phyloP scores from a whole-genome alignment of 2,329 filamentous ascomycete genomes.

The Cryphonectria radicalis region DNA sequence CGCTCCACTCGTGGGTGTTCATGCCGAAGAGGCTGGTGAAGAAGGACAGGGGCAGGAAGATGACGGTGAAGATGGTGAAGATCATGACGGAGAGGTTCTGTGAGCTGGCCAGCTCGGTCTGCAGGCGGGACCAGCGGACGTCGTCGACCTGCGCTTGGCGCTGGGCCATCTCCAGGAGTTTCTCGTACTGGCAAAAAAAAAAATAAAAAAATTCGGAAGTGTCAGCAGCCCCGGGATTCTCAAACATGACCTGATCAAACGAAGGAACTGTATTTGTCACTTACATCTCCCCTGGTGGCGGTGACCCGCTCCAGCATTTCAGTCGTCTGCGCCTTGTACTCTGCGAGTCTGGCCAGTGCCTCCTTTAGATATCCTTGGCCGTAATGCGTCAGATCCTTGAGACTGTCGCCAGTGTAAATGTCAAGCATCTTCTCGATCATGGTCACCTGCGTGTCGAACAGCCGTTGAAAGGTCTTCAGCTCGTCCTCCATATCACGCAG shows the following conservation, averaged over 20 bases:
- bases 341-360: conserved; percentile 55
- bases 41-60: conserved; percentile 67
- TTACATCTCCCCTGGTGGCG: conserved; percentile 59
- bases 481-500: conserved; percentile 69
- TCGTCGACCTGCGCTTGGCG: conserved; percentile 70
- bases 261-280: conserved; percentile 26
- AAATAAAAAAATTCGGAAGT: conserved; percentile 34
- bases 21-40: conserved; percentile 69
- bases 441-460: conserved; percentile 61
- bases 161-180: conserved; percentile 69
- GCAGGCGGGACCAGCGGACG: conserved; percentile 63
- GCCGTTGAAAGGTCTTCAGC: conserved; percentile 57
- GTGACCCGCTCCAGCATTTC: conserved; percentile 65
- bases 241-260: conserved; percentile 36
- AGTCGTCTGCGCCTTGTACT: conserved; percentile 56
- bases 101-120: conserved; percentile 65
- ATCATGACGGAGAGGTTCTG: conserved; percentile 69
- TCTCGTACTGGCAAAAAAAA: conserved; percentile 59
- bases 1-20: conserved; percentile 64
- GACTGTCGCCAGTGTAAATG: conserved; percentile 47
- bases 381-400: conserved; percentile 47
- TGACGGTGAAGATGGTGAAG: conserved; percentile 66
- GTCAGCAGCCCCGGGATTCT: neutral
- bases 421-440: conserved; percentile 54
- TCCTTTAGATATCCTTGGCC: conserved; percentile 57